A percentile compares a stretch with the other conserved stretches of the same genome.
phyloP scores from a whole-genome alignment of 2,329 filamentous ascomycete genomes.

The Cyphellophora europaea region DNA sequence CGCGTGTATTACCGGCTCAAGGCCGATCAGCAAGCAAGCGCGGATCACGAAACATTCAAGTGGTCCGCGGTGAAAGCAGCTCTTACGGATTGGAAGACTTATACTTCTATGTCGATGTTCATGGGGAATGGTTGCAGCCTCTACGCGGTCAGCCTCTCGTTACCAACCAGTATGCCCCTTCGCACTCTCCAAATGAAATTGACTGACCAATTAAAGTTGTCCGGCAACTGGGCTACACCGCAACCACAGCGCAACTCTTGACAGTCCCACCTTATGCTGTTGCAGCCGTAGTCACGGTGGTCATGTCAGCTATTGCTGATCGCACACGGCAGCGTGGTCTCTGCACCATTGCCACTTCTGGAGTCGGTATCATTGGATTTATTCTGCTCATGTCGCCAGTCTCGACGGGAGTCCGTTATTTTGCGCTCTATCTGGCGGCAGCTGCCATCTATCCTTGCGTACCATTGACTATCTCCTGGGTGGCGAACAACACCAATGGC shows the following conservation, averaged over 20 bases:
- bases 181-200: too few relatives aligned
- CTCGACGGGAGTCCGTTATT: conserved; percentile 4
- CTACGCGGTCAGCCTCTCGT: conserved; percentile 49
- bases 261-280: conserved; percentile 58
- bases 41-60: conserved; percentile 30
- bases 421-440: conserved; percentile 36
- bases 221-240: conserved; percentile 49
- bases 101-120: conserved; percentile 34
- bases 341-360: conserved; percentile 61
- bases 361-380: conserved; percentile 68
- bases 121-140: conserved; percentile 47
- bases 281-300: conserved; percentile 44
- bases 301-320: conserved; percentile 53
- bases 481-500: conserved; percentile 78
- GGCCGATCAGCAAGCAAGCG: conserved; percentile 34
- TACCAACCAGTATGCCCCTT: conserved; percentile 45
- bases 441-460: conserved; percentile 57
- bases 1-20: conserved; percentile 24
- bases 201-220: too few relatives aligned
- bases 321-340: conserved; percentile 50
- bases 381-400: conserved; percentile 55
- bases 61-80: conserved; percentile 39
- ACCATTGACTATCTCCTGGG: conserved; percentile 78
- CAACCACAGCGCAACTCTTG: conserved; percentile 55
- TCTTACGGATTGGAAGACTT: conserved; percentile 41